These are phyloP conservation scores for Cyberlindnera petersonii DNA, from an alignment of 805 yeast species.

Conservation along the genomic window DNA sequence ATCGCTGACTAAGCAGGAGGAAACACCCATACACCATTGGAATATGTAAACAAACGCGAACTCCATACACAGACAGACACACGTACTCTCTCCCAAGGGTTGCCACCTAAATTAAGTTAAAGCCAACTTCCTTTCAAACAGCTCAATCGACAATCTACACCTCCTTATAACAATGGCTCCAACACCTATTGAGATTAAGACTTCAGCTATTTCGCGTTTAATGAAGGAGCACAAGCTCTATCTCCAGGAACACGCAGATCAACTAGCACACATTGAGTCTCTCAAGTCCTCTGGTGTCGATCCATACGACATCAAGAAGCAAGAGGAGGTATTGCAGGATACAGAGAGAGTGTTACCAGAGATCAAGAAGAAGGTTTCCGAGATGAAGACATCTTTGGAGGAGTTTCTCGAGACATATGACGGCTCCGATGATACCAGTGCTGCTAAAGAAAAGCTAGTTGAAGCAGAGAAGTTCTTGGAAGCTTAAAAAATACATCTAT, in stretches of 20 bases:
- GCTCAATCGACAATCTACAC: background rate
- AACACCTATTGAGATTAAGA: conserved; percentile 64
- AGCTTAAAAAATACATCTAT: background rate
- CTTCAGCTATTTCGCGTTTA: conserved; percentile 63
- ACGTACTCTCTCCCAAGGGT: no score
- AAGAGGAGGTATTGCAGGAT: conserved; percentile 49
- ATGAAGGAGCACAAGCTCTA: conserved; percentile 64
- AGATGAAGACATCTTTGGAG: conserved; percentile 37
- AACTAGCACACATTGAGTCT: conserved; percentile 42
- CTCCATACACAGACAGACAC: no score
- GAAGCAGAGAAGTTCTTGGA: conserved; percentile 27
- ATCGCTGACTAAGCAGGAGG: no score
- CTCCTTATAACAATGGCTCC: conserved; percentile 53
- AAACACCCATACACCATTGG: no score
- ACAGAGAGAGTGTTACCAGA: conserved; percentile 50
- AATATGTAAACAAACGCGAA: no score
- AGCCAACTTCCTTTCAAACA: no score
- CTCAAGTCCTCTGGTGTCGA: conserved; percentile 48
- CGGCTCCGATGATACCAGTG: conserved; percentile 32
- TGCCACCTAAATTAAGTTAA: no score
- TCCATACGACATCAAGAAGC: conserved; percentile 61
- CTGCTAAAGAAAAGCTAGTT: conserved; percentile 26
- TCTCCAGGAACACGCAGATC: conserved; percentile 53
- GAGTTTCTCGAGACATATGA: conserved; percentile 36
- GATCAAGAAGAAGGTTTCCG: conserved; percentile 38